Conservation (phyloP, 1,284 basidiomycete species). For the Ceratobasidium sp. region DNA sequence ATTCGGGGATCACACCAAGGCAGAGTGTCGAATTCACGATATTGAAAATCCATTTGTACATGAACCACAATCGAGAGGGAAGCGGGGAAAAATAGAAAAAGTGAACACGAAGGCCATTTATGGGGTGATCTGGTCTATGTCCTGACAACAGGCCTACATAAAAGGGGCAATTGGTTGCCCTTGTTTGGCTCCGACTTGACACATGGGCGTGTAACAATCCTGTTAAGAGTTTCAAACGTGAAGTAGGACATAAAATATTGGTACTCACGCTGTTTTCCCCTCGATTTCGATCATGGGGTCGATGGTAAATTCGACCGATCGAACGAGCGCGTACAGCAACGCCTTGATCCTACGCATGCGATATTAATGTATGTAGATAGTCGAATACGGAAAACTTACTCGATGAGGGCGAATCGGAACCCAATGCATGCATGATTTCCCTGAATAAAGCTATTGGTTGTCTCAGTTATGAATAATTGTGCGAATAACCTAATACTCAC, state of each 20-base stretch:
- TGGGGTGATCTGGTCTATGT: background rate
- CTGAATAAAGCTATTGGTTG: constrained; percentile 52
- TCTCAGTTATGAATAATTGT: background rate
- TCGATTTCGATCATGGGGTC: constrained; percentile 38
- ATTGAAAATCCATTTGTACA: no score
- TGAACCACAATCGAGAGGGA: no score
- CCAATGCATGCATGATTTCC: constrained; percentile 68
- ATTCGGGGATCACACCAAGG: no score
- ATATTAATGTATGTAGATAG: no score
- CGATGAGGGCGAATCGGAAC: constrained; percentile 76
- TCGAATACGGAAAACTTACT: constrained; percentile 59
- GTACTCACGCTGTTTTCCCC: constrained; percentile 33
- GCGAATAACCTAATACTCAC: constrained; percentile 59
- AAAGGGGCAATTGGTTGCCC: constrained; percentile 27
- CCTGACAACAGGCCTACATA: constrained; percentile 15
- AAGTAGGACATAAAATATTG: background rate
- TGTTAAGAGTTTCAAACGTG: background rate
- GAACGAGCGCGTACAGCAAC: constrained; percentile 51
- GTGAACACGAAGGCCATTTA: no score
- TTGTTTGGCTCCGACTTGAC: constrained; percentile 21
- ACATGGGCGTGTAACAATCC: constrained; percentile 43
- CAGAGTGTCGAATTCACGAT: no score
- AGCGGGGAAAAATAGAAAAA: no score
- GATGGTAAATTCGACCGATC: constrained; percentile 51
- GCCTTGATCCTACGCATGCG: constrained; percentile 54